Evolutionary conservation across 495 filamentous ascomycete species (phyloP).

Genomic region (Monascus purpureus): DNA sequence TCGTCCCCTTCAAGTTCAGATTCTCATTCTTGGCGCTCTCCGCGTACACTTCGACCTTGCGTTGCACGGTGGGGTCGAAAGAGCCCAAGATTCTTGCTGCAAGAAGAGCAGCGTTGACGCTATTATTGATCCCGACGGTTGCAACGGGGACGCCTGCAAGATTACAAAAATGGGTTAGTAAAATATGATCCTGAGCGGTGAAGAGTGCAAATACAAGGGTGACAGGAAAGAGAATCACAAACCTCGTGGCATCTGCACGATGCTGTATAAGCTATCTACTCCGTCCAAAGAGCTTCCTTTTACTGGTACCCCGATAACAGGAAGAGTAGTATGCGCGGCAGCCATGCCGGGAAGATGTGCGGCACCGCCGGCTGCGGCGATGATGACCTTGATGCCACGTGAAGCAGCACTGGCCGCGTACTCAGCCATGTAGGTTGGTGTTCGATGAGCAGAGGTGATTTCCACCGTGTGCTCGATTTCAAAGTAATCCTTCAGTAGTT

Average conservation of each 20-base stretch:
- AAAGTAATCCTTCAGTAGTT: conserved; percentile 58
- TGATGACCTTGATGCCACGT: conserved; percentile 73
- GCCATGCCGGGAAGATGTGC: conserved; percentile 91
- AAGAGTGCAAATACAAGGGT: neutral
- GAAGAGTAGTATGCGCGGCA: conserved; percentile 70
- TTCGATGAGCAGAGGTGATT: conserved; percentile 92
- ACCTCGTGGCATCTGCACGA: conserved; percentile 83
- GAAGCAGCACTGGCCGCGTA: conserved; percentile 56
- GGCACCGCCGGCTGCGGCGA: conserved; percentile 87
- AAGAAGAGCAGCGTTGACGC: conserved; percentile 77
- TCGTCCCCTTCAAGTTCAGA: conserved; percentile 38
- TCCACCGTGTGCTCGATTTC: conserved; percentile 59
- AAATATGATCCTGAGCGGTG: conserved; percentile 2
- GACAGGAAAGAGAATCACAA: conserved; percentile 5
- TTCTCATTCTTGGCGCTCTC: conserved; percentile 52
- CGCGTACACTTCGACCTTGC: conserved; percentile 54
- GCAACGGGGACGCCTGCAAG: conserved; percentile 64
- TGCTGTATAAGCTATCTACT: conserved; percentile 76
- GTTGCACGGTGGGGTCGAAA: conserved; percentile 41
- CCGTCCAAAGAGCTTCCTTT: conserved; percentile 79
- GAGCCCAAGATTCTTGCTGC: conserved; percentile 74
- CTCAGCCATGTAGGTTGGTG: conserved; percentile 65
- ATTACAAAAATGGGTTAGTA: conserved; percentile 1
- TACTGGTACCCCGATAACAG: conserved; percentile 86
- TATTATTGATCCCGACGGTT: conserved; percentile 88